Evolutionary conservation across 73 alveolate species (phyloP).

Genomic region (Paramecium sonneborni): DNA sequence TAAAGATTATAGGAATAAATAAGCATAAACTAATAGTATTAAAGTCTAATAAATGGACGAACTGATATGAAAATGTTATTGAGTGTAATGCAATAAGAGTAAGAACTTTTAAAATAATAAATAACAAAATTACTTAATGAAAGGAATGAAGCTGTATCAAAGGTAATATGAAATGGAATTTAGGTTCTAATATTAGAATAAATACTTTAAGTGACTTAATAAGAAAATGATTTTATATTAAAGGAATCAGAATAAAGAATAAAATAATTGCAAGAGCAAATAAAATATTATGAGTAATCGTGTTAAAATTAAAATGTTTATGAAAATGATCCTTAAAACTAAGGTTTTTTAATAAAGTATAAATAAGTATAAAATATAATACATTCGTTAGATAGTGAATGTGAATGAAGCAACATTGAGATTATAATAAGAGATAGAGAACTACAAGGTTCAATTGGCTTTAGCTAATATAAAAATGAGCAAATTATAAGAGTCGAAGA

Average conservation of each 20-base stretch:
- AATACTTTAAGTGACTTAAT: background rate
- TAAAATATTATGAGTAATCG: background rate
- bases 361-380: background rate
- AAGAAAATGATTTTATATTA: background rate
- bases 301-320: background rate
- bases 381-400: background rate
- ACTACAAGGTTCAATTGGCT: background rate
- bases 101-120: background rate
- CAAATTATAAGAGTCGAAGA: background rate
- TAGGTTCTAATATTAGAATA: conserved; percentile 15
- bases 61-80: background rate
- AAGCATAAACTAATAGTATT: background rate
- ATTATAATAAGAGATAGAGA: background rate
- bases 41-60: conserved; percentile 28
- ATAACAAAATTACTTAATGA: background rate
- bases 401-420: background rate
- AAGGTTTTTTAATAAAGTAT: background rate
- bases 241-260: conserved; percentile 3
- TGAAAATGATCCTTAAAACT: background rate
- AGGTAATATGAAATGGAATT: background rate
- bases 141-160: conserved; percentile 21
- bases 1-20: background rate
- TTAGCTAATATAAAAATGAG: background rate
- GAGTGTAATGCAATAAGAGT: background rate
- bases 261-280: background rate